phyloP scores from a whole-genome alignment of 2,329 filamentous ascomycete species.

The Nemania bipapillata region DNA sequence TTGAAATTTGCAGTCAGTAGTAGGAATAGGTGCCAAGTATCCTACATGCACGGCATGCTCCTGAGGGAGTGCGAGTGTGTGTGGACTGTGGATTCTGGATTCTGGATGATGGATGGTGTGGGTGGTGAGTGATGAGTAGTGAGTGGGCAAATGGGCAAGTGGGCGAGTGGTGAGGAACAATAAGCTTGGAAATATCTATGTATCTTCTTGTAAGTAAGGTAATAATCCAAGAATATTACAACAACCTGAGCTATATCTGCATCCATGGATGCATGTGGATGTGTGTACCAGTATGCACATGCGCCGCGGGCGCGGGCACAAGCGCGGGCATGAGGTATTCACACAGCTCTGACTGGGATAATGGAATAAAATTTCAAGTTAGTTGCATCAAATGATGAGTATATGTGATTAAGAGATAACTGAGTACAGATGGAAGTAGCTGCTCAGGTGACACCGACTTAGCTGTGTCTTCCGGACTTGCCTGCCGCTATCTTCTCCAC shows the following conservation, averaged over 20 bases:
- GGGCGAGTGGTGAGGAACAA: conserved; percentile 20
- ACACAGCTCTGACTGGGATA: neutral
- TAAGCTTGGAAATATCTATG: conserved; percentile 11
- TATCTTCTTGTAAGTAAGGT: conserved; percentile 5
- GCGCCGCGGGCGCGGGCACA: neutral
- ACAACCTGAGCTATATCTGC: neutral
- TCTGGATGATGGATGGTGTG: neutral
- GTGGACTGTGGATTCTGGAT: neutral
- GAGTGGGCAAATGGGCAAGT: too few species aligned
- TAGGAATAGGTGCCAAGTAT: conserved; percentile 20
- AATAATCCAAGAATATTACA: conserved; percentile 11
- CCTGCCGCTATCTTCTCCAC: neutral
- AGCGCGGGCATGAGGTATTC: neutral
- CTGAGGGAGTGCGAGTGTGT: conserved; percentile 18
- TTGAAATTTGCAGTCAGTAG: conserved; percentile 22
- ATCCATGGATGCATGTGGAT: too few species aligned
- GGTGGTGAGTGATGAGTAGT: neutral
- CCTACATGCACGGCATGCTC: conserved; percentile 26
- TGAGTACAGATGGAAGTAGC: too few species aligned
- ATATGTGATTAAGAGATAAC: neutral
- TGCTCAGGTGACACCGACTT: neutral
- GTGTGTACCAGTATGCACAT: too few species aligned
- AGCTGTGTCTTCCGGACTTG: neutral
- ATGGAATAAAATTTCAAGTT: neutral
- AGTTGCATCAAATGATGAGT: neutral